Base-by-base conservation (phyloP, 176 grass and related monocot genomes). In the Cymbopogon citratus region DNA sequence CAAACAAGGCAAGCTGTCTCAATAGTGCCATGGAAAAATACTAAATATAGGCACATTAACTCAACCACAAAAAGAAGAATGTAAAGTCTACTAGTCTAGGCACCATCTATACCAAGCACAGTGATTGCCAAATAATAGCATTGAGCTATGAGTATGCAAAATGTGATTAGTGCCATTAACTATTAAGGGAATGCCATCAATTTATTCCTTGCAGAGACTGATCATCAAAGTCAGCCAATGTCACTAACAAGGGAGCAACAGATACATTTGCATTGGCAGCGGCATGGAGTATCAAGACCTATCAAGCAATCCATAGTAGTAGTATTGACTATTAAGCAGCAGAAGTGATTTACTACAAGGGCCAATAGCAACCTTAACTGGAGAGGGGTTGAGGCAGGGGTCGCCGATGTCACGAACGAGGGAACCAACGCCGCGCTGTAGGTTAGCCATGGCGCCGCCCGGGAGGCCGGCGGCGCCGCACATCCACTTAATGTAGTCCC, bases 401-500 rank as follows among this genome's bases (percentile, higher is more conserved):
- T 98, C 95, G 36, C 90, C 76, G 25, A 96, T 96, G 81, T 92
- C 90, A 34, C 87, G 83, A 25, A 97, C 94, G 10, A 98, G 91
- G 33, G 92, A 84, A 43, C 95, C 91, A 44, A 98, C 84, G 19
- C 87, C 82, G 41, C 90, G 90, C 19, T 98, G 95, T 56, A 98
- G 85, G 85, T 89, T 91, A 39, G 89, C 90, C 85, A 96, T 85
- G 65, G 88, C 88, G 77, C 75, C 79, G 34, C 87, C 75, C 10
- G 83, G 67, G 45, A 56, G 75, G n/a, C 71, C 81, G 23, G 44
- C 71, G 46, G 81, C 85, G 46, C 90, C 88, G 63, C 95, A 98
- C 90, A 98, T 94, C 95, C 95, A 98, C 73, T 89, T 90, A 73
- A 89, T 88, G 63, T 90, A 91, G 61, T 97, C 92, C 79, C 81